phyloP scores from a whole-genome alignment of 495 filamentous ascomycete species.

The Penicillium coprophilum region DNA sequence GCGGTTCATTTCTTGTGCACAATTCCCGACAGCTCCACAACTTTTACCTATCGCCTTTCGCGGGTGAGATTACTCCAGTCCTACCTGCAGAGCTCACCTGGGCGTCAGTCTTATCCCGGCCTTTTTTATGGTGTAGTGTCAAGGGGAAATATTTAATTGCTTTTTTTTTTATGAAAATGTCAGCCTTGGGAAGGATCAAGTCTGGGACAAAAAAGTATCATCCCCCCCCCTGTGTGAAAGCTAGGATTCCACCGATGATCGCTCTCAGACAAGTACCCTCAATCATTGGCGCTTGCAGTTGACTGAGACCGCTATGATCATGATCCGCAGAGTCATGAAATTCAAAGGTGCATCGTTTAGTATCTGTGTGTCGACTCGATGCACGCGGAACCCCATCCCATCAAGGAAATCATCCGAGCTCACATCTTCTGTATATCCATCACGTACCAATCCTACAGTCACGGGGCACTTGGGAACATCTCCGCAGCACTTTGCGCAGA shows the following conservation, averaged over 20 bases:
- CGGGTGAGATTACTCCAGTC: conserved; percentile 10
- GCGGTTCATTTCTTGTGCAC: conserved; percentile 20
- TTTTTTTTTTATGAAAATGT: not conserved
- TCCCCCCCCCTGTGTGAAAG: conserved; percentile 1
- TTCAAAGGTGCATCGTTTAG: not conserved
- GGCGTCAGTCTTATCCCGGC: not conserved
- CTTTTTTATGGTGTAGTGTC: not conserved
- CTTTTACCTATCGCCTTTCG: conserved; percentile 8
- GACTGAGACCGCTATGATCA: conserved; percentile 22
- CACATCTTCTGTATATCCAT: not conserved
- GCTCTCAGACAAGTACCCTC: conserved; percentile 18
- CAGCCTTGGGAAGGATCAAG: conserved; percentile 6
- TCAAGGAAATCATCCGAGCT: conserved; percentile 27
- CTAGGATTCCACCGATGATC: conserved; percentile 22
- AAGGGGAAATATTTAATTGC: not conserved
- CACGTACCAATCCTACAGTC: conserved; percentile 1
- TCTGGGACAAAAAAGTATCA: conserved; percentile 10
- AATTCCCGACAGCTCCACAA: conserved; percentile 22
- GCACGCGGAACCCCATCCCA: conserved; percentile 24
- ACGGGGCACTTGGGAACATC: not conserved
- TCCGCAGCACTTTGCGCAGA: conserved; percentile 3
- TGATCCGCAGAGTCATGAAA: conserved; percentile 22
- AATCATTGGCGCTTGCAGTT: conserved; percentile 33
- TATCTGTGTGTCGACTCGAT: conserved; percentile 9
- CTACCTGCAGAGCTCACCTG: conserved; percentile 5